These are phyloP conservation scores for Plasmodium blacklocki DNA, from an alignment of 169 alveolate species.

Conservation along the genomic window DNA sequence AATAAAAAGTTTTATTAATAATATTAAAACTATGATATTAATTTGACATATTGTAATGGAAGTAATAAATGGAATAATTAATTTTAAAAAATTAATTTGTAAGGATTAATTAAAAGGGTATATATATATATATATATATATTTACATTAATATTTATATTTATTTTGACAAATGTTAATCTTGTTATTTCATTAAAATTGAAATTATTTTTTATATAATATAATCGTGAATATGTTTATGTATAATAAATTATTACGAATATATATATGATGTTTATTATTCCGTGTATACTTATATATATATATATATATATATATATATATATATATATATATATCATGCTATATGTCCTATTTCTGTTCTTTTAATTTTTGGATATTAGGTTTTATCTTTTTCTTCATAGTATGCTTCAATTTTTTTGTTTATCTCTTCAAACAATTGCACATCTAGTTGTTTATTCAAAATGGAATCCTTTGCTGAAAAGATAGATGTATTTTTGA, in stretches of 20 bases:
- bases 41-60: no score
- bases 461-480: constrained; percentile 65
- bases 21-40: no score
- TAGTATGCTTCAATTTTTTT: constrained; percentile 28
- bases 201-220: not conserved
- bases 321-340: no score
- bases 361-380: not conserved
- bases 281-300: no score
- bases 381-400: constrained; percentile 1
- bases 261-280: no score
- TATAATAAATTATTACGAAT: no score
- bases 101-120: not conserved
- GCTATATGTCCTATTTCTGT: not conserved
- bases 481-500: constrained; percentile 60
- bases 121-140: constrained; percentile 1
- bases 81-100: no score
- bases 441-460: constrained; percentile 29
- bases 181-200: not conserved
- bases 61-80: no score
- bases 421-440: constrained; percentile 42
- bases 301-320: no score
- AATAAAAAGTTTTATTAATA: no score
- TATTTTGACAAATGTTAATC: not conserved
- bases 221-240: no score
- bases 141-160: not conserved